Conservation (phyloP, 169 alveolate species). For the Plasmodium coatneyi region DNA sequence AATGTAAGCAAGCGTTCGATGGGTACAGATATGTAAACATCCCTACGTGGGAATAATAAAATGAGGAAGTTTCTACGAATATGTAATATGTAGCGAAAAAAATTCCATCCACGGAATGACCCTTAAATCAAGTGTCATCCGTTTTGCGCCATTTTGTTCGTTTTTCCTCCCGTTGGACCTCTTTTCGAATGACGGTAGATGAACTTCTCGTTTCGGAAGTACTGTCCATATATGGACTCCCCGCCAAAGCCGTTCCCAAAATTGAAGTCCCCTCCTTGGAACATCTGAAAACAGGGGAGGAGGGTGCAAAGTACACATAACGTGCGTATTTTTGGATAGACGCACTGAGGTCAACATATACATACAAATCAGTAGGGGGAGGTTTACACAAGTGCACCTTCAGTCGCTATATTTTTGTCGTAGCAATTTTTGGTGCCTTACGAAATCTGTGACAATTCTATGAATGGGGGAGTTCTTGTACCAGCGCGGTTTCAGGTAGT, state of each 20-base stretch:
- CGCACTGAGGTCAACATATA: neutral
- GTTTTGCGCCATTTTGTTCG: neutral
- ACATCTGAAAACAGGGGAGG: slow-evolving; percentile 77
- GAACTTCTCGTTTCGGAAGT: slow-evolving; percentile 86
- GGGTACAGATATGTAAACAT: slow-evolving; percentile 17
- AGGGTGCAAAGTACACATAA: neutral
- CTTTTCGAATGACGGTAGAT: slow-evolving; percentile 86
- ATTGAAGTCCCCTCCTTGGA: slow-evolving; percentile 92
- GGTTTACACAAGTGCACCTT: neutral
- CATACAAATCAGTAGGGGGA: neutral
- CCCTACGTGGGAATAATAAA: neutral
- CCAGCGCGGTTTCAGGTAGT: slow-evolving; percentile 89
- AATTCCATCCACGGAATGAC: neutral
- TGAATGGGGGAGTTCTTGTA: slow-evolving; percentile 86
- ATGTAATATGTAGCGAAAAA: neutral
- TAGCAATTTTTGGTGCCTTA: slow-evolving; percentile 17
- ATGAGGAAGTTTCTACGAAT: neutral
- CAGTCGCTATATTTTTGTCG: neutral
- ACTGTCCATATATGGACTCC: slow-evolving; percentile 89
- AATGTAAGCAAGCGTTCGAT: neutral
- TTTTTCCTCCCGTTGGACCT: slow-evolving; percentile 64
- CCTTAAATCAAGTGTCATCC: neutral
- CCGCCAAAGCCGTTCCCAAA: slow-evolving; percentile 91
- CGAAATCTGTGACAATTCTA: slow-evolving; percentile 86
- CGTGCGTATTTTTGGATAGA: neutral